Evolutionary conservation across 2,329 filamentous ascomycete genomes (phyloP).

Genomic region (Aspergillus sp.): DNA sequence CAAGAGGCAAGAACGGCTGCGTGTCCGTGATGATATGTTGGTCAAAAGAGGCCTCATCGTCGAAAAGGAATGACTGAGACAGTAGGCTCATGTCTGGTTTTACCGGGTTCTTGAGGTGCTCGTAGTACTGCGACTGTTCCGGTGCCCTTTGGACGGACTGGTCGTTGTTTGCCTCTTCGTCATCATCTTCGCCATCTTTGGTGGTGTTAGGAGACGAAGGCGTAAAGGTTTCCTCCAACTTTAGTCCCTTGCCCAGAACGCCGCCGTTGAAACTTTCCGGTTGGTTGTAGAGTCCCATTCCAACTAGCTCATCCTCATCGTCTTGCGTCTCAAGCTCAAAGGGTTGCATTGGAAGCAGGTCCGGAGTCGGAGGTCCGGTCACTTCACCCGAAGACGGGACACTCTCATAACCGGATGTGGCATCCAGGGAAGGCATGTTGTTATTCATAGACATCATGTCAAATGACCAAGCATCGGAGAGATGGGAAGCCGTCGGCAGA

Average conservation of each 20-base stretch:
- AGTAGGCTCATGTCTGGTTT: conserved; percentile 20
- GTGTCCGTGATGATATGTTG: conserved; percentile 15
- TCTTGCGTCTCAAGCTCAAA: conserved; percentile 48
- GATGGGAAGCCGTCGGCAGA: conserved; percentile 15
- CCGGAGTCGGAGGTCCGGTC: conserved; percentile 32
- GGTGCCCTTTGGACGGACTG: conserved; percentile 2
- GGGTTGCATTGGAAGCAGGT: conserved; percentile 32
- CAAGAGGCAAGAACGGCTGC: conserved; percentile 22
- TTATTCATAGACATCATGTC: conserved; percentile 28
- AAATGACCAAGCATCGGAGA: conserved; percentile 25
- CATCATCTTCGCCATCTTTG: conserved; percentile 49
- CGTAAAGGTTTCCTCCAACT: conserved; percentile 68
- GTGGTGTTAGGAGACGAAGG: conserved; percentile 60
- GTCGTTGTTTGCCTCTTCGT: conserved; percentile 5
- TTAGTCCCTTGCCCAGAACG: conserved; percentile 63
- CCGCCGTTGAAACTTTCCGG: conserved; percentile 56
- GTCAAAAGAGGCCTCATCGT: conserved; percentile 23
- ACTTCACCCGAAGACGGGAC: conserved; percentile 29
- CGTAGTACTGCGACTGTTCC: conserved; percentile 8
- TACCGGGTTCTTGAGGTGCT: conserved; percentile 12
- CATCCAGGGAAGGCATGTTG: conserved; percentile 25
- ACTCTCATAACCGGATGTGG: conserved; percentile 26
- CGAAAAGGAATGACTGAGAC: conserved; percentile 26
- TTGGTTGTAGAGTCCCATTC: conserved; percentile 72
- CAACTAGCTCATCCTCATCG: conserved; percentile 66